Conservation (phyloP, 2,329 filamentous ascomycete genomes). For the Akanthomyces dipterigenus region DNA sequence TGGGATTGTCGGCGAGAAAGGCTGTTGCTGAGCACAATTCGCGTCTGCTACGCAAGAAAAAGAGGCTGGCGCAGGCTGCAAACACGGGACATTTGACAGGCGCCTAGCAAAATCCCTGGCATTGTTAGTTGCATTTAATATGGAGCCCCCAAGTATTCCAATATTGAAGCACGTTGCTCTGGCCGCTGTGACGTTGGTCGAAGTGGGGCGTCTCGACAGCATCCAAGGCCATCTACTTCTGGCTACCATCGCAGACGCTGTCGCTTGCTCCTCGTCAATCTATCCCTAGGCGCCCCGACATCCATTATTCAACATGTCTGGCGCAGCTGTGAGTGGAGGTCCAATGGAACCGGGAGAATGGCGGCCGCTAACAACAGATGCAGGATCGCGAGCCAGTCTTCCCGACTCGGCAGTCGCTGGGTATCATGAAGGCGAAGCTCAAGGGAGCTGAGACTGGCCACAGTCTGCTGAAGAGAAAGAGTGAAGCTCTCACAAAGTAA, state of each 20-base stretch:
- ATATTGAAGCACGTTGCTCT: conserved; percentile 2
- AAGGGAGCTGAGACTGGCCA: conserved; percentile 90
- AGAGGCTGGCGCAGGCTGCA: conserved; percentile 4
- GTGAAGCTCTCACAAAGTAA: conserved; percentile 94
- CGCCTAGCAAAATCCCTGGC: background rate
- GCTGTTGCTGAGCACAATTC: conserved; percentile 2
- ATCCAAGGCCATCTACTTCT: background rate
- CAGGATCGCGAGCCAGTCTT: conserved; percentile 95
- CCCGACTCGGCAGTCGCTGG: conserved; percentile 92
- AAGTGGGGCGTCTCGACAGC: background rate
- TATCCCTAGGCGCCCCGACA: conserved; percentile 2
- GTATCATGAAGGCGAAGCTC: conserved; percentile 95
- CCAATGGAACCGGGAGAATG: no score
- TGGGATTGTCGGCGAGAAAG: background rate
- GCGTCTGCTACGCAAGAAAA: conserved; percentile 1
- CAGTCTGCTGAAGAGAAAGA: conserved; percentile 93
- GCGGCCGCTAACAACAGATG: background rate
- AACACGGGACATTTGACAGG: conserved; percentile 6
- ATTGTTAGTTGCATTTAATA: conserved; percentile 13
- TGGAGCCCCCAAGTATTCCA: background rate
- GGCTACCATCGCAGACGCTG: background rate
- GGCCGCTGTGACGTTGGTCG: conserved; percentile 6
- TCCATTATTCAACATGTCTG: conserved; percentile 27
- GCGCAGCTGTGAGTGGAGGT: conserved; percentile 29
- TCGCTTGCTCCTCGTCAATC: conserved; percentile 6